Evolutionary conservation across 345 rosid species (phyloP), one percentile per base, ranked within the genome.

Genomic region (Gossypium australe): DNA sequence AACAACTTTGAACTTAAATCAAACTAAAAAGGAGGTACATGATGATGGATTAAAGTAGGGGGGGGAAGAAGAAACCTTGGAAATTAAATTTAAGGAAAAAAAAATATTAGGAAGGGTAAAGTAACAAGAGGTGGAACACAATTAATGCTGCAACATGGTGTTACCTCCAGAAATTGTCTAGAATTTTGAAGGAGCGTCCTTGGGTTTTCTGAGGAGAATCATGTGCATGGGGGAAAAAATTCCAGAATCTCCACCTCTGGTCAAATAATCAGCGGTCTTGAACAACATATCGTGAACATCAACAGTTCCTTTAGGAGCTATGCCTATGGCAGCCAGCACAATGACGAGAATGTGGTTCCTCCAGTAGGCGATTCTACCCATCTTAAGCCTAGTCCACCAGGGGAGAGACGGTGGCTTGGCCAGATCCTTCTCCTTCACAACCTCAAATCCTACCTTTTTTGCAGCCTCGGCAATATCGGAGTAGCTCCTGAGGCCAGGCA

Each of bases 301-400:
- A 11, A 91, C 97, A n/a, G 97, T 91, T 18, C 98, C 98, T 71
- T 92, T 94, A 0, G 98, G 98, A 1, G 97, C 98, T 8, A 94
- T 67, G 13, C 98, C 89, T 38, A 94, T 7, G 16, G 90, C 89
- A 0, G 97, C 83, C 6, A 93, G 83, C 7, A 92, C 59, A 5
- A 89, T 90, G 27, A 94, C 86, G 47, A 92, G 81, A 73, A 94
- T 75, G 85, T 91, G 98, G 80, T 94, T 94, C 83, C 97, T 90
- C 97, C 97, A 91, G 87, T 92, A 92, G 0, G 98, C 97, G 68
- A 92, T 44, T 70, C 94, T 76, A 2, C 97, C 97, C 95, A 92
- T 89, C 86, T 94, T 89, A 4, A 94, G 86, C 75, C 98, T 73
- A 24, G 78, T 80, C 98, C 98, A 94, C 98, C 98, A 94, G 11